Evolutionary conservation across 2,329 filamentous ascomycete genomes (phyloP).

Genomic region (Sclerotinia sclerotiorum): DNA sequence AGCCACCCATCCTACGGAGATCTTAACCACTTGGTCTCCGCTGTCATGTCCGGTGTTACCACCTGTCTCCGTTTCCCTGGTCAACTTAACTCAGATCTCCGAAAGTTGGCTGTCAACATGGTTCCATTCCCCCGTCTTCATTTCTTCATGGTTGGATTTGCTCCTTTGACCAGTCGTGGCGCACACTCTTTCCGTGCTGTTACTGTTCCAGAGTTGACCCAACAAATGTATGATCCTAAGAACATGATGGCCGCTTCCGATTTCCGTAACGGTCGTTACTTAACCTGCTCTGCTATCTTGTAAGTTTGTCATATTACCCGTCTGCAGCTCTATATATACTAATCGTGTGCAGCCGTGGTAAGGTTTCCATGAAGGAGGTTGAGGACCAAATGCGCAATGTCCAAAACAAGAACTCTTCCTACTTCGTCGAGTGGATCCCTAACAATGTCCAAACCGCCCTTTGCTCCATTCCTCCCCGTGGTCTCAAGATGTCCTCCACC

Average conservation of each 20-base stretch:
- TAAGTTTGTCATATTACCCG: constrained; percentile 32
- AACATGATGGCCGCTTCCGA: constrained; percentile 99
- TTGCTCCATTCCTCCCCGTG: constrained; percentile 96
- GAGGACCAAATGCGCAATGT: constrained; percentile 99
- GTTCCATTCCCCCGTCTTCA: constrained; percentile 99
- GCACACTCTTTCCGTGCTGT: constrained; percentile 96
- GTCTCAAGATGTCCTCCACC: constrained; percentile 98
- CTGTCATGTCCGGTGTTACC: constrained; percentile 99
- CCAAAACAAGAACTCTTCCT: constrained; percentile 99
- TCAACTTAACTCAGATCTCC: constrained; percentile 99
- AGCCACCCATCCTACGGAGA: constrained; percentile 98
- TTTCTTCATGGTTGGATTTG: constrained; percentile 99
- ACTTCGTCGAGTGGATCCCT: constrained; percentile 99
- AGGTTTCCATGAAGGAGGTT: constrained; percentile 99
- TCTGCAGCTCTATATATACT: constrained; percentile 32
- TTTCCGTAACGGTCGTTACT: constrained; percentile 99
- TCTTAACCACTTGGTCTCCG: constrained; percentile 98
- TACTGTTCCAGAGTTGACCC: constrained; percentile 95
- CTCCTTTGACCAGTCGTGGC: constrained; percentile 90
- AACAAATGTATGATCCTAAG: constrained; percentile 99
- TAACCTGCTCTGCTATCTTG: constrained; percentile 99
- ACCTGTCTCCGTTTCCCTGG: constrained; percentile 99
- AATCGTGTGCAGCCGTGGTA: constrained; percentile 70
- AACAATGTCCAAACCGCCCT: constrained; percentile 99
- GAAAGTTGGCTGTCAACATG: constrained; percentile 99